These are phyloP conservation scores for Sporothrix globosa DNA, from an alignment of 2,329 filamentous ascomycete genomes.

Conservation along the genomic window DNA sequence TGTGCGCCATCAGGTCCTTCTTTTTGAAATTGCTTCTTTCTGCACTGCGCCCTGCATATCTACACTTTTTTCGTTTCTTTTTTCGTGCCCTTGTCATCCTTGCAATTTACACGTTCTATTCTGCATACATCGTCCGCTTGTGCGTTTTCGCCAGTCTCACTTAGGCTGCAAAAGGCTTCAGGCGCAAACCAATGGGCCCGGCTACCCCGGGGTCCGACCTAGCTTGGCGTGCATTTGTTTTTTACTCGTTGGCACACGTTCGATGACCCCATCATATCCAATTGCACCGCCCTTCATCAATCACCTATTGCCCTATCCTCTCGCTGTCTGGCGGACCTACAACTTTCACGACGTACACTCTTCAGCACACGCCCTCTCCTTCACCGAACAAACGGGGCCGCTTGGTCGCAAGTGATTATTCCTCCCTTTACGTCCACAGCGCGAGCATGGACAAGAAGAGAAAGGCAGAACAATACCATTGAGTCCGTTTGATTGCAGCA, in stretches of 20 bases:
- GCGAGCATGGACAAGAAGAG: not conserved
- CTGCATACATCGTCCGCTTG: not conserved
- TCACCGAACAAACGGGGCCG: conserved; percentile 26
- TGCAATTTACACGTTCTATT: conserved; percentile 9
- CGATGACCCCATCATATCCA: not conserved
- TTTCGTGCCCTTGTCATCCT: conserved; percentile 6
- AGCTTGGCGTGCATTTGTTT: conserved; percentile 21
- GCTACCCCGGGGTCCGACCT: not conserved
- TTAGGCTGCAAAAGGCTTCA: conserved; percentile 9
- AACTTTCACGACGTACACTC: not conserved
- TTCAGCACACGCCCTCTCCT: conserved; percentile 26
- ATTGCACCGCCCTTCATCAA: conserved; percentile 1
- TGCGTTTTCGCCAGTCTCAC: conserved; percentile 3
- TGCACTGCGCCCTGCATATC: conserved; percentile 8
- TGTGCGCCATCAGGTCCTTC: conserved; percentile 6
- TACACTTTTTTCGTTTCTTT: conserved; percentile 4
- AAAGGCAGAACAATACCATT: not conserved
- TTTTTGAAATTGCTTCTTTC: conserved; percentile 19
- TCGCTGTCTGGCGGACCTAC: not conserved
- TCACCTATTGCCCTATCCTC: conserved; percentile 5
- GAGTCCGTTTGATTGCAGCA: conserved; percentile 18
- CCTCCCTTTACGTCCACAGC: not conserved
- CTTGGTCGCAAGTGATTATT: conserved; percentile 18
- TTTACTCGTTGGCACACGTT: not conserved
- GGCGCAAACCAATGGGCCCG: conserved; percentile 10